phyloP scores from a whole-genome alignment of 2,329 filamentous ascomycete species.

The Fusarium proliferatum region DNA sequence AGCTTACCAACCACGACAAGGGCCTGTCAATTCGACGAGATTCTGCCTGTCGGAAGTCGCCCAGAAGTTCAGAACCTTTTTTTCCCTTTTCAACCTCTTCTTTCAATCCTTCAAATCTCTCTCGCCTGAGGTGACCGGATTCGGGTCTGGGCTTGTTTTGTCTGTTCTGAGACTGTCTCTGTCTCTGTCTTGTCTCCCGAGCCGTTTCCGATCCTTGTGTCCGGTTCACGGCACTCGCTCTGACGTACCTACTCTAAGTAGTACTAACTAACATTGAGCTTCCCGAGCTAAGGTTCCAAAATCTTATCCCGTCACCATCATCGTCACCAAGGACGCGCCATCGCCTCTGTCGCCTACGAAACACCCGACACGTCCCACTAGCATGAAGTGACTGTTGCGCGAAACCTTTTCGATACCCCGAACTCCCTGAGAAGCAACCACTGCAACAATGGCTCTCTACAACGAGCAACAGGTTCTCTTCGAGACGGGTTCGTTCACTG shows the following conservation, averaged over 20 bases:
- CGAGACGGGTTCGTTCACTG: constrained; percentile 71
- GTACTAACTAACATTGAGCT: constrained; percentile 14
- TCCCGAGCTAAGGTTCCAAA: constrained; percentile 22
- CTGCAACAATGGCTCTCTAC: constrained; percentile 46
- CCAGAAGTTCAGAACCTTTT: constrained; percentile 13
- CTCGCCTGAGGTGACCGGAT: constrained; percentile 20
- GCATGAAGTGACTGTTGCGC: constrained; percentile 57
- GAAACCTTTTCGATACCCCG: constrained; percentile 50
- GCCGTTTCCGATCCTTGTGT: constrained; percentile 13
- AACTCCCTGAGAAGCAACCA: constrained; percentile 12
- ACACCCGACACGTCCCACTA: constrained; percentile 16
- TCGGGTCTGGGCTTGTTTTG: constrained; percentile 3
- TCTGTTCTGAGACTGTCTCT: constrained; percentile 8
- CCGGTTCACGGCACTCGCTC: constrained; percentile 12
- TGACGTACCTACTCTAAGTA: constrained; percentile 16
- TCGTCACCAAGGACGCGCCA: constrained; percentile 24
- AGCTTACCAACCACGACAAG: constrained; percentile 40
- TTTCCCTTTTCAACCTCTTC: not conserved
- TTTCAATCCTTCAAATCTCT: not conserved
- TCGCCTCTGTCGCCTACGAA: constrained; percentile 15
- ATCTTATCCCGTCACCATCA: constrained; percentile 14
- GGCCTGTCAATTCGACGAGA: constrained; percentile 28
- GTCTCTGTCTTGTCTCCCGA: constrained; percentile 5
- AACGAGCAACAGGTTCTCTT: constrained; percentile 60
- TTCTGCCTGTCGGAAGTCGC: constrained; percentile 37